Conservation (phyloP, 129 eudicot genomes). For the Dittrichia graveolens region DNA sequence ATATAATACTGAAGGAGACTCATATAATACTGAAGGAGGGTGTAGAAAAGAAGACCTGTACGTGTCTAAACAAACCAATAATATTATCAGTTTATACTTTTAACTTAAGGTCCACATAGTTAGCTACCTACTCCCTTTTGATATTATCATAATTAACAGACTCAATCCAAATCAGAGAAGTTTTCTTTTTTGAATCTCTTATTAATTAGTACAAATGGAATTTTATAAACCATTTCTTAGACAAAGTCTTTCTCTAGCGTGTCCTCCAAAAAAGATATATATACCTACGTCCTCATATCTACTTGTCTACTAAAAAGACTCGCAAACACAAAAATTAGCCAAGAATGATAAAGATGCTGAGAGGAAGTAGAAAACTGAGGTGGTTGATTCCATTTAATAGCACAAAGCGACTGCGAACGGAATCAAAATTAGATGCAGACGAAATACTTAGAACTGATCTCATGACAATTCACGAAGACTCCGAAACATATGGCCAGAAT, state of each 20-base stretch:
- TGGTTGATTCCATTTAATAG: constrained; percentile 46
- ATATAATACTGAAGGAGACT: no score
- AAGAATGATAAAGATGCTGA: constrained; percentile 25
- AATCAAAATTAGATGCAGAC: constrained; percentile 47
- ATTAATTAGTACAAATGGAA: no score
- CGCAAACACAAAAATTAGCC: background rate
- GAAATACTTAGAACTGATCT: constrained; percentile 61
- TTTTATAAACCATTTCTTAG: background rate
- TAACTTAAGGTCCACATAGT: no score
- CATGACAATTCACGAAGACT: constrained; percentile 47
- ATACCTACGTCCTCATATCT: background rate
- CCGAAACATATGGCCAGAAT: constrained; percentile 36
- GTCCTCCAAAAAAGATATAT: background rate
- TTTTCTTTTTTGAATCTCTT: no score
- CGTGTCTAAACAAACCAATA: no score
- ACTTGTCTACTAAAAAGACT: background rate
- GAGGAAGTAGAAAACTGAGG: constrained; percentile 47
- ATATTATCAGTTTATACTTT: no score
- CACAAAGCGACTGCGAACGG: constrained; percentile 33
- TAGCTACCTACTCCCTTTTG: no score
- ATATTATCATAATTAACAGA: no score
- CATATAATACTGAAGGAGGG: no score
- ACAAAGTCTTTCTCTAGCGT: background rate
- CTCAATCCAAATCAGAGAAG: no score
- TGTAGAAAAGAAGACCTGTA: no score